Base-by-base conservation (phyloP, 495 filamentous ascomycete species). In the Amniculicola lignicola region DNA sequence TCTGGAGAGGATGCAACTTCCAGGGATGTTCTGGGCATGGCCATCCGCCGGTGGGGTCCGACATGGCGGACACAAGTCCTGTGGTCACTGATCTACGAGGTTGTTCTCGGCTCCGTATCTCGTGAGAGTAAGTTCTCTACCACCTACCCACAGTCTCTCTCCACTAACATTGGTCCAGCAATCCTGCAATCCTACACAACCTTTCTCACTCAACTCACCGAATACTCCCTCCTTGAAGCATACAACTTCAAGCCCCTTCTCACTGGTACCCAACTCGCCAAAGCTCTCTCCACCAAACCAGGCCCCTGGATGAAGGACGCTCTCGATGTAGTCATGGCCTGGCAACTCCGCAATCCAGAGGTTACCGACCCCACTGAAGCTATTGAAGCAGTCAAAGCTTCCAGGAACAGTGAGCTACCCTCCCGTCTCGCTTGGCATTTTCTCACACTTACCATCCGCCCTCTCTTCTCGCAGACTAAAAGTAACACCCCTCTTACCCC, bases 271-370 rank as follows among this genome's bases (percentile, higher is more conserved):
- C 69, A 85, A 15, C 74, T 96, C 33, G 73, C 78, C 21, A 73
- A 81, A 52, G 78, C 70, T 7, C 69, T 96, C 14, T 75, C 75
- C 0, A 75, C 74, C 1, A 78, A 76, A 57, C 80, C 82, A 1
- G 93, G 93, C 4, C 82, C 75, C 12, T 97, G 92, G 92, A 81
- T 90, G 77, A 78, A 79, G 53, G 72, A 73, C 50, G 90, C 89
- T 12, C 65, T 93, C 38, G 82, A 87, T 6, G 71, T 85, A 14
- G 82, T 83, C 24, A 77, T 93, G 67, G 80, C 81, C 51, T 96
- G 90, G 88, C 94, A 97, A 72, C 74, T 97, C 23, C 74, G 85
- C 25, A 81, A 96, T 66, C 89, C 90, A 2, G 79, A 79, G 2
- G 71, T 69, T 5, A 75, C 73, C 4, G 82, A 87, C 46, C 76